A percentile compares a stretch with the other conserved stretches of the same genome.
These are phyloP conservation scores for Gentiana straminea DNA, from an alignment of 257 asterid species.

Conservation along the genomic window DNA sequence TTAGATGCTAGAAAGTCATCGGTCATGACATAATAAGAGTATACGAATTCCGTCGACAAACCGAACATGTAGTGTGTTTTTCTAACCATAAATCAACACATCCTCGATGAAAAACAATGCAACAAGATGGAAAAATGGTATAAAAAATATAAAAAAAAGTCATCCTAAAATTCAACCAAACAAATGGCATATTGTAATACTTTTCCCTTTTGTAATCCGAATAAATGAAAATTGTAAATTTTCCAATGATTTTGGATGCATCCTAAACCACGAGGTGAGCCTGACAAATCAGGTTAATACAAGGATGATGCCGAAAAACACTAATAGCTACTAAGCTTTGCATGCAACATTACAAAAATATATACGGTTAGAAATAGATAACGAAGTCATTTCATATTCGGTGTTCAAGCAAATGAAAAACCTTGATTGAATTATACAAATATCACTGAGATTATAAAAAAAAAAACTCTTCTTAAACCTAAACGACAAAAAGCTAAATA, in stretches of 20 bases:
- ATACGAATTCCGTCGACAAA: slow-evolving; percentile 55
- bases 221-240: slow-evolving; percentile 62
- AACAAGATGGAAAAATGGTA: slow-evolving; percentile 56
- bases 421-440: too few species aligned
- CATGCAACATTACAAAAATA: slow-evolving; percentile 60
- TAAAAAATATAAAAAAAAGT: slow-evolving; percentile 20
- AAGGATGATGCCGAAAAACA: slow-evolving; percentile 30
- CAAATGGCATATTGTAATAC: slow-evolving; percentile 90
- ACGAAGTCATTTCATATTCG: too few species aligned
- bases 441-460: too few species aligned
- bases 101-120: slow-evolving; percentile 78
- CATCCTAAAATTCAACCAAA: slow-evolving; percentile 47
- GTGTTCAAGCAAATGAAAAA: too few species aligned
- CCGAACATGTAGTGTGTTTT: slow-evolving; percentile 79
- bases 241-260: slow-evolving; percentile 42
- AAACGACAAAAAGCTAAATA: too few species aligned
- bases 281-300: slow-evolving; percentile 17
- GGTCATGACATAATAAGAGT: slow-evolving; percentile 19
- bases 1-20: not conserved
- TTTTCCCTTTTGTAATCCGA: slow-evolving; percentile 52
- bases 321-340: slow-evolving; percentile 36
- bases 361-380: slow-evolving; percentile 1
- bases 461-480: too few species aligned
- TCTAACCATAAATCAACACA: slow-evolving; percentile 91
- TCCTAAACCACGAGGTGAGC: slow-evolving; percentile 28